Evolutionary conservation across 805 yeast species (phyloP).

Genomic region (Yamadazyma olivae): DNA sequence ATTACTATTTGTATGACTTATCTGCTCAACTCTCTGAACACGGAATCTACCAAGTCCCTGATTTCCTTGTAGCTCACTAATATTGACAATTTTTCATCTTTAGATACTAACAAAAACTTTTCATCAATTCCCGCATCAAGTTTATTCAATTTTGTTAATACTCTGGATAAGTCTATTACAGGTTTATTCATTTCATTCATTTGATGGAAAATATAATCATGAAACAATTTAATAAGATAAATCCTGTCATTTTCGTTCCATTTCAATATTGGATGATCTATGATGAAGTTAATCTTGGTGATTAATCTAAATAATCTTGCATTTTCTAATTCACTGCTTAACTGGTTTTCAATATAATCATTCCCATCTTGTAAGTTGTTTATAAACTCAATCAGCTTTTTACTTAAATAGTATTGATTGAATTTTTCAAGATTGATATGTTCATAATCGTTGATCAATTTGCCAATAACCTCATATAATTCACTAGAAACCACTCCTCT

Average conservation of each 20-base stretch:
- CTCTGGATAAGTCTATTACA: conserved; percentile 77
- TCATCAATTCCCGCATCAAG: conserved; percentile 92
- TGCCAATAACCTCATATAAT: conserved; percentile 43
- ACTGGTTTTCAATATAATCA: conserved; percentile 59
- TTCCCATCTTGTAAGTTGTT: conserved; percentile 50
- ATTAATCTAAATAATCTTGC: conserved; percentile 80
- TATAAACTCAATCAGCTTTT: conserved; percentile 30
- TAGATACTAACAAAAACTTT: conserved; percentile 70
- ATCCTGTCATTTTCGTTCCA: conserved; percentile 79
- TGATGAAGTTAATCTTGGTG: conserved; percentile 74
- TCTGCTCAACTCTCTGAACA: conserved; percentile 54
- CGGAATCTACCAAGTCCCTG: conserved; percentile 63
- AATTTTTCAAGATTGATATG: conserved; percentile 23
- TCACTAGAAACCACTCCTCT: conserved; percentile 34
- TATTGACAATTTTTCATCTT: conserved; percentile 82
- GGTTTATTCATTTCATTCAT: conserved; percentile 75
- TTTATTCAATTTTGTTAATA: conserved; percentile 75
- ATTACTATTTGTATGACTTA: too few species aligned
- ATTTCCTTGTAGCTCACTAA: conserved; percentile 84
- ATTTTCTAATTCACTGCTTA: conserved; percentile 79
- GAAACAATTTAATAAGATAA: conserved; percentile 61
- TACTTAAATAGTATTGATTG: conserved; percentile 20
- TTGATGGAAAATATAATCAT: conserved; percentile 84
- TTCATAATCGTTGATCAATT: conserved; percentile 20
- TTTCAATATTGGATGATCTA: conserved; percentile 55